Conservation (phyloP, 495 filamentous ascomycete species). For the Daldinia childiae region DNA sequence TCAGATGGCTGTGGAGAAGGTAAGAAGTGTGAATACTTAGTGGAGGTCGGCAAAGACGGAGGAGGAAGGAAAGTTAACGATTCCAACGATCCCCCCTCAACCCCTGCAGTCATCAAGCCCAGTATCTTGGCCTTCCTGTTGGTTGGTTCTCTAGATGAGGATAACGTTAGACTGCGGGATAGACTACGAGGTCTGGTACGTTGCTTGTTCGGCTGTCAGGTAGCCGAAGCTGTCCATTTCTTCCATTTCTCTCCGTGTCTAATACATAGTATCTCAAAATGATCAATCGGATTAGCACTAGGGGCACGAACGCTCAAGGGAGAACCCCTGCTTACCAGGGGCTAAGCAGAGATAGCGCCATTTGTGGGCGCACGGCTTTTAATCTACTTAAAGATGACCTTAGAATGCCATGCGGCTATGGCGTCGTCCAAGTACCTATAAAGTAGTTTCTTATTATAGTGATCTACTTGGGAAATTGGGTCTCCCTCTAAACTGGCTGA, state of each 20-base stretch:
- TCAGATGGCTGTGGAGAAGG: constrained; percentile 34
- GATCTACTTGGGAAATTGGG: constrained; percentile 42
- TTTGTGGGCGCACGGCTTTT: constrained; percentile 25
- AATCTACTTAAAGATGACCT: constrained; percentile 35
- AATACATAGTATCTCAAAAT: constrained; percentile 27
- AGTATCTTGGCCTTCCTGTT: constrained; percentile 23
- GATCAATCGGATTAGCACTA: constrained; percentile 24
- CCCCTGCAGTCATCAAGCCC: constrained; percentile 24
- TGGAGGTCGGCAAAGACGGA: constrained; percentile 38
- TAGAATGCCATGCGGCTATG: background rate
- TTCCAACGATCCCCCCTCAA: constrained; percentile 19
- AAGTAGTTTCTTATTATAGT: constrained; percentile 32
- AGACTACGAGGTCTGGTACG: constrained; percentile 23
- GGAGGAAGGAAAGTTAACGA: constrained; percentile 14
- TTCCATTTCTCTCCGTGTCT: background rate
- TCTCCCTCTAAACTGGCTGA: constrained; percentile 8
- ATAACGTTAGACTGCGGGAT: constrained; percentile 28
- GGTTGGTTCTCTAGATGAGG: constrained; percentile 27
- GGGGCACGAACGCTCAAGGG: constrained; percentile 16
- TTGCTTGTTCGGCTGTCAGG: constrained; percentile 20
- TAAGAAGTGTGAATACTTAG: constrained; percentile 18
- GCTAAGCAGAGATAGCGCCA: constrained; percentile 32
- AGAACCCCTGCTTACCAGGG: constrained; percentile 20
- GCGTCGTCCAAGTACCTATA: constrained; percentile 7
- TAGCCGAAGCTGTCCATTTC: constrained; percentile 17